Conservation (phyloP, 2,329 filamentous ascomycete genomes). For the Fusarium devonianum region DNA sequence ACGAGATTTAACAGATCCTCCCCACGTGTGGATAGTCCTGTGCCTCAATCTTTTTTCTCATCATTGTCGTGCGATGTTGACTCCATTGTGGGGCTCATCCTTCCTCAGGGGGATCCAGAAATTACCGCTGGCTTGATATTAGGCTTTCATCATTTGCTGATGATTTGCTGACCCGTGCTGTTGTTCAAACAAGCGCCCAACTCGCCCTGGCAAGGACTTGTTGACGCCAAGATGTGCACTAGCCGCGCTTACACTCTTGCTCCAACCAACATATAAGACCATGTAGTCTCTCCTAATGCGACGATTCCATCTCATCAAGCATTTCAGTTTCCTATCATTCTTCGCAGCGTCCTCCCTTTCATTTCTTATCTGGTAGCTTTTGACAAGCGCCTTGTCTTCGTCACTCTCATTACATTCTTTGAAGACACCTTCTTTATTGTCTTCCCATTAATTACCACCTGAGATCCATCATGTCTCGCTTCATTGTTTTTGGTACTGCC, state of each 20-base stretch:
- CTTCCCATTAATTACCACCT: background rate
- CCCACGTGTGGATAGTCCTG: too few species aligned
- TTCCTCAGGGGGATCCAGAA: too few species aligned
- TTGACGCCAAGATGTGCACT: background rate
- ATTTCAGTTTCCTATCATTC: background rate
- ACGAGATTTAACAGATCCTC: too few species aligned
- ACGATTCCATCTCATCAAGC: background rate
- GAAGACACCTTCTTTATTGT: background rate
- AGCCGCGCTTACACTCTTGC: background rate
- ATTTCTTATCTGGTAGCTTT: slow-evolving; percentile 3
- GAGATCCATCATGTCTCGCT: slow-evolving; percentile 24
- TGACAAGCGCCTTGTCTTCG: slow-evolving; percentile 13
- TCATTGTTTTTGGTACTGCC: slow-evolving; percentile 12
- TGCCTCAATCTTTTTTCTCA: too few species aligned
- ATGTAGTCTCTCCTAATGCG: background rate
- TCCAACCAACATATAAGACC: background rate
- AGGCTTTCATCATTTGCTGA: background rate
- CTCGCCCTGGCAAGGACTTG: background rate
- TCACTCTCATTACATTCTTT: background rate
- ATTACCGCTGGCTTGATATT: background rate
- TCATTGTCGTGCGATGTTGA: too few species aligned
- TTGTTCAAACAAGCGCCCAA: slow-evolving; percentile 7
- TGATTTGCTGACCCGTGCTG: background rate
- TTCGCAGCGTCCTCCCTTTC: background rate
- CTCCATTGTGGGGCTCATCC: too few species aligned